Evolutionary conservation across 352 stramenopile species (phyloP), one percentile per base, ranked within the genome.

Genomic region (Globisporangium paddicum): DNA sequence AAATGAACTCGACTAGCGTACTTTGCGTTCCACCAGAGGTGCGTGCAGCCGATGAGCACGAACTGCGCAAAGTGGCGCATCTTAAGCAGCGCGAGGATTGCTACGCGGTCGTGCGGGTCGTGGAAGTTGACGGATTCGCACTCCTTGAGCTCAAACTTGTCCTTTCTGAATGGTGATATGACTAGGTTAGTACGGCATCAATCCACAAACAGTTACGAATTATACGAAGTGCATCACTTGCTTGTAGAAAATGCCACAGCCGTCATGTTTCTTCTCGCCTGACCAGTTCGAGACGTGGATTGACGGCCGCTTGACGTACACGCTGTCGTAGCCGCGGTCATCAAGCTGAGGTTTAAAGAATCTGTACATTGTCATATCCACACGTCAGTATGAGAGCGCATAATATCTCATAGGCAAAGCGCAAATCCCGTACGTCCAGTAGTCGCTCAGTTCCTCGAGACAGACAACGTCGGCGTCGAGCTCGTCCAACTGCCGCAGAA

Each of bases 171-270:
- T 30, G 19, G 45, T 1, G 10, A 47, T 0, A 19, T 55, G 14
- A 53, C 32, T 19, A n/a, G 5, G 42, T 57, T 11, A 61, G 21
- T 9, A 21, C 21, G 28, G 19, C 38, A 21, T n/a, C 38, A 44
- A 19, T 44, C 19, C 5, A 19, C 19, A 21, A 21, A 18, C 28
- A 44, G 18, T 7, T 21, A 6, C 6, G 5, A 16, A 18, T 32
- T 4, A 40, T 18, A 8, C 11, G 10, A 49, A 37, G 47, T 11
- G 47, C 32, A 21, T 21, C 6, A 66, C 77, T 55, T 32, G 89
- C 80, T 93, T 90, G 73, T 84, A 95, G 46, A 95, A 95, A 64
- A 95, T 93, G 16, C 86, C 86, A 30, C 86, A 95, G 59, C 86
- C 86, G 60, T 95, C 86, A 40, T 88, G 79, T 60, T 95, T 95